Evolutionary conservation across 2,329 filamentous ascomycete genomes (phyloP).

Genomic region (Colletotrichum ledebouriae): DNA sequence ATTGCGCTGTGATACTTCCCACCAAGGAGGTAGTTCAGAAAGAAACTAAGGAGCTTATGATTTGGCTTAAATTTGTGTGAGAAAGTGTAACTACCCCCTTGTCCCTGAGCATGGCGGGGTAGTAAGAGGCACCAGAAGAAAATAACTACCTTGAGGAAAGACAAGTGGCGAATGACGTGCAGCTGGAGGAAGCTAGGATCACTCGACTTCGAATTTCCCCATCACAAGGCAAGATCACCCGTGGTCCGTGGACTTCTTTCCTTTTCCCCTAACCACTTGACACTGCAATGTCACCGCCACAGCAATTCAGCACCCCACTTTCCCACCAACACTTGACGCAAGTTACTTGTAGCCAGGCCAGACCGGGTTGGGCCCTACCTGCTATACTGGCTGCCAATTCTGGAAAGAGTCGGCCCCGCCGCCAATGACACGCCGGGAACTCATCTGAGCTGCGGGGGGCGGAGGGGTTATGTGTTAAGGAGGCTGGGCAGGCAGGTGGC

Average conservation of each 20-base stretch:
- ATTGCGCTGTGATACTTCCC: background rate
- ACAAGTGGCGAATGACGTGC: conserved; percentile 26
- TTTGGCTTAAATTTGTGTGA: too few species aligned
- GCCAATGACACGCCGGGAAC: conserved; percentile 7
- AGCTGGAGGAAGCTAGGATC: conserved; percentile 1
- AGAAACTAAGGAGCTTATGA: background rate
- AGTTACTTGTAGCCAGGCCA: too few species aligned
- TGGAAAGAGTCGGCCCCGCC: conserved; percentile 13
- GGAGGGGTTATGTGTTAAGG: too few species aligned
- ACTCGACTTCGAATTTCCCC: background rate
- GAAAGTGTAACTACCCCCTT: too few species aligned
- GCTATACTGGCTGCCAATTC: conserved; percentile 30
- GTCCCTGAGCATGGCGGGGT: too few species aligned
- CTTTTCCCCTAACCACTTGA: background rate
- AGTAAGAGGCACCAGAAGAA: too few species aligned
- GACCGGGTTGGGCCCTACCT: conserved; percentile 29
- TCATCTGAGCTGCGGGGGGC: background rate
- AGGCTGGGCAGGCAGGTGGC: background rate
- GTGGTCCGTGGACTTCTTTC: too few species aligned
- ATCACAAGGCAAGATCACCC: background rate
- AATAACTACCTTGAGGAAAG: background rate
- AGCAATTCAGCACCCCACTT: conserved; percentile 24
- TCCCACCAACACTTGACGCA: conserved; percentile 15
- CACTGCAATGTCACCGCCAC: conserved; percentile 1
- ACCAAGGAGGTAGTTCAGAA: background rate